Conservation (phyloP, 805 yeast species). For the Yarrowia porcina region DNA sequence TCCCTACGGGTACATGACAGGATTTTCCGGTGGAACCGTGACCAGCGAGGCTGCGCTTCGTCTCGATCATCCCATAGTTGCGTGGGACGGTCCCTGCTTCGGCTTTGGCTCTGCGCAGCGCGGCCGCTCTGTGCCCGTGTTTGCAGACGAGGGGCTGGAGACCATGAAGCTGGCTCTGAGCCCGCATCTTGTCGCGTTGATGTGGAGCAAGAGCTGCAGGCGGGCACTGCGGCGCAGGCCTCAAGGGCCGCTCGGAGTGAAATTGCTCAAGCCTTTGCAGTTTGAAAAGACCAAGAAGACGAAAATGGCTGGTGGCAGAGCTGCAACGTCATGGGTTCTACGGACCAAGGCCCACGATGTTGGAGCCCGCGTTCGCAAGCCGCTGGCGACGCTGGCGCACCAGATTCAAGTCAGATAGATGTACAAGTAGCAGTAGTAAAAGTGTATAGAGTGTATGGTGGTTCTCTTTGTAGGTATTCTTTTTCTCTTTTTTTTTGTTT, state of each 20-base stretch:
- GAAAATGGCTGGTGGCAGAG: not conserved
- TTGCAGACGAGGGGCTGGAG: not conserved
- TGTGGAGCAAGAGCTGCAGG: not conserved
- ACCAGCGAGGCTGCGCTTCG: not conserved
- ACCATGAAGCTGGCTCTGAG: not conserved
- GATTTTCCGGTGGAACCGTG: not conserved
- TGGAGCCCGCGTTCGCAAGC: not conserved
- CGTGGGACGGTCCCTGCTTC: not conserved
- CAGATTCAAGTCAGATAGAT: not conserved
- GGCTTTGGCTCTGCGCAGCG: not conserved
- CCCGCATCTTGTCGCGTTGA: not conserved
- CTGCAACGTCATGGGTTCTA: too few species aligned
- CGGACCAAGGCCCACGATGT: not conserved
- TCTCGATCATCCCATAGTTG: not conserved
- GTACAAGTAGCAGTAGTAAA: not conserved
- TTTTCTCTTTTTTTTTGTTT: too few species aligned
- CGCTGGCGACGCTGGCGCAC: not conserved
- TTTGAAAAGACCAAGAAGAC: not conserved
- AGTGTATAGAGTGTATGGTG: too few species aligned
- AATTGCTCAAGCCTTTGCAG: not conserved
- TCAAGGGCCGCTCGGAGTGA: not conserved
- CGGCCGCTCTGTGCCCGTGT: not conserved
- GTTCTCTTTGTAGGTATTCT: too few species aligned
- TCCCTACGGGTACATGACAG: conserved; percentile 9
- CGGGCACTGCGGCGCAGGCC: not conserved